Conservation (phyloP, 2,329 filamentous ascomycete species). For the Aspergillus calidoustus region DNA sequence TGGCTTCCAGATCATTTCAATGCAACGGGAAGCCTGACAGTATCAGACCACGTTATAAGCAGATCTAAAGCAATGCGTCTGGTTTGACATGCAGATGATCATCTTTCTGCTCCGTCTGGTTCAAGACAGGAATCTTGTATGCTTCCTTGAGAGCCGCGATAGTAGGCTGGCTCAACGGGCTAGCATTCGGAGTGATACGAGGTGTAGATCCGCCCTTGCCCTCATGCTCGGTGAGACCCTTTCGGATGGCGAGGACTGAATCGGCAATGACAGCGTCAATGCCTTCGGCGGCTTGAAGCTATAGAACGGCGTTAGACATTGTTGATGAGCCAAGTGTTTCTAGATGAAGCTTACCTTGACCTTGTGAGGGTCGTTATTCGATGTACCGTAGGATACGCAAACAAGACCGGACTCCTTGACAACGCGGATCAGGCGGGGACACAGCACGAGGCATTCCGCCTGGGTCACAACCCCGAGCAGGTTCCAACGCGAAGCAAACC, state of each 20-base stretch:
- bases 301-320: conserved; percentile 20
- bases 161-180: conserved; percentile 29
- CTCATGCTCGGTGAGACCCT: conserved; percentile 70
- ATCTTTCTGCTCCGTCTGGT: conserved; percentile 29
- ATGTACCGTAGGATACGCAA: conserved; percentile 88
- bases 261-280: conserved; percentile 99
- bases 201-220: conserved; percentile 29
- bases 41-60: neutral
- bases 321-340: neutral
- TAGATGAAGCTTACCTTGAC: conserved; percentile 70
- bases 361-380: conserved; percentile 86
- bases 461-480: conserved; percentile 86
- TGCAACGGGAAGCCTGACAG: neutral
- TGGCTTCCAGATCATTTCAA: neutral
- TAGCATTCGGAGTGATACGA: conserved; percentile 28
- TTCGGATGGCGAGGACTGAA: conserved; percentile 87
- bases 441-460: conserved; percentile 86
- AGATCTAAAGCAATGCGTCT: conserved; percentile 16
- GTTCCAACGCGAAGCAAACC: conserved; percentile 95
- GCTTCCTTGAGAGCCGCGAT: conserved; percentile 27
- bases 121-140: conserved; percentile 33
- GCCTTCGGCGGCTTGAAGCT: conserved; percentile 90
- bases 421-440: conserved; percentile 84
- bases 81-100: conserved; percentile 26
- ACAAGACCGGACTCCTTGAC: conserved; percentile 94